phyloP scores from a whole-genome alignment of 257 asterid genomes.

The Plantago major region DNA sequence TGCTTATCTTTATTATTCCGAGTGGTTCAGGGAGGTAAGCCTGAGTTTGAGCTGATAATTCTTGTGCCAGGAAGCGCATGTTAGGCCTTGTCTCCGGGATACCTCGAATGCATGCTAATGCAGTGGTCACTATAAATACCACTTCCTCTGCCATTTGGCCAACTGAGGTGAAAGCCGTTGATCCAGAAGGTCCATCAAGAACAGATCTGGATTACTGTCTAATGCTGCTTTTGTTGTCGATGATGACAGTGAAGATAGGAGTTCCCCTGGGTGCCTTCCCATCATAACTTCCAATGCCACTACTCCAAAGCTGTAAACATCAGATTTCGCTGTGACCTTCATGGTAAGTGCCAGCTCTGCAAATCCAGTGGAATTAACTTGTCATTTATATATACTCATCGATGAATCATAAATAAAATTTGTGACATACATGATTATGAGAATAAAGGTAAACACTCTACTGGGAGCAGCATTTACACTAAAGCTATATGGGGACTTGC shows the following conservation, averaged over 20 bases:
- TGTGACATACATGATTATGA: too few species aligned
- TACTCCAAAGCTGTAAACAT: constrained; percentile 93
- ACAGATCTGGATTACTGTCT: constrained; percentile 27
- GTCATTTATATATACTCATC: too few species aligned
- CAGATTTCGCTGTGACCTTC: constrained; percentile 80
- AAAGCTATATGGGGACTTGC: neutral
- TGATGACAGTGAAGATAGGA: constrained; percentile 46
- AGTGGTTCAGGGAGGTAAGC: constrained; percentile 18
- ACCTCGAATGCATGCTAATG: constrained; percentile 57
- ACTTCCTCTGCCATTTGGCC: constrained; percentile 63
- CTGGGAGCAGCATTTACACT: too few species aligned
- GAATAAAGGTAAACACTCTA: too few species aligned
- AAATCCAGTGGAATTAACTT: constrained; percentile 12
- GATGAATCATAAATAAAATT: too few species aligned
- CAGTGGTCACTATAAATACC: constrained; percentile 54
- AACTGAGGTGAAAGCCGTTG: constrained; percentile 59
- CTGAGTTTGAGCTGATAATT: constrained; percentile 53
- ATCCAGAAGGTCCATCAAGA: constrained; percentile 59
- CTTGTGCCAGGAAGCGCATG: constrained; percentile 79
- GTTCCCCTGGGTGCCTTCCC: constrained; percentile 92
- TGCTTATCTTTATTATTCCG: constrained; percentile 1
- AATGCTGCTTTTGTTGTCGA: constrained; percentile 27
- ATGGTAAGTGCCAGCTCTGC: constrained; percentile 81
- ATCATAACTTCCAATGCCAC: constrained; percentile 76
- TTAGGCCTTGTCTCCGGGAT: constrained; percentile 66